A percentile compares a stretch with the other conserved stretches of the same genome.
phyloP scores from a whole-genome alignment of 2,329 filamentous ascomycete species.

The Venturia nashicola region DNA sequence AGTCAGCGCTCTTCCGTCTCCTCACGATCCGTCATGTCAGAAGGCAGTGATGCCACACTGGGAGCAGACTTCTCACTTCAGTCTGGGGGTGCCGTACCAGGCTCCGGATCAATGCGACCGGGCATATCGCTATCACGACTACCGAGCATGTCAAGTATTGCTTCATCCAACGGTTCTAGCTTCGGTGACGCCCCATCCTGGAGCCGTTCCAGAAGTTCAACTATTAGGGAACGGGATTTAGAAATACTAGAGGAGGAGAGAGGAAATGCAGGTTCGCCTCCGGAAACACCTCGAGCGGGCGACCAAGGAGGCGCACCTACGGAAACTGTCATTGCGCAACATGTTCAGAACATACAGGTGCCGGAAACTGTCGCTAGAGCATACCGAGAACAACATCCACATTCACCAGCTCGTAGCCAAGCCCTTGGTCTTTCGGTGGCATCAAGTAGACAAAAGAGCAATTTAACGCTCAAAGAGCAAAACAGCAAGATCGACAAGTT shows the following conservation, averaged over 20 bases:
- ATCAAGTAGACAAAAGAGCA: conserved; percentile 25
- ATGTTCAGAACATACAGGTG: conserved; percentile 80
- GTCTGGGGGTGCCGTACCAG: conserved; percentile 56
- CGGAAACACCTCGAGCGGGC: conserved; percentile 58
- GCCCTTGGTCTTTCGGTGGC: conserved; percentile 17
- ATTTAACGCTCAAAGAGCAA: conserved; percentile 85
- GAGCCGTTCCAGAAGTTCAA: conserved; percentile 30
- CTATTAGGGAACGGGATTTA: conserved; percentile 23
- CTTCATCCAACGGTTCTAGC: conserved; percentile 50
- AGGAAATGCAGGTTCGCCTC: conserved; percentile 33
- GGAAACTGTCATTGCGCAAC: conserved; percentile 78
- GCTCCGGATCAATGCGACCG: conserved; percentile 18
- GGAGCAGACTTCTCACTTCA: conserved; percentile 73
- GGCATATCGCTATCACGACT: conserved; percentile 56
- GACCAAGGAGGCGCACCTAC: conserved; percentile 49
- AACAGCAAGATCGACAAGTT: conserved; percentile 93
- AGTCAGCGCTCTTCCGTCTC: conserved; percentile 48
- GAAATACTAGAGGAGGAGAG: conserved; percentile 49
- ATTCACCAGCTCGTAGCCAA: conserved; percentile 2
- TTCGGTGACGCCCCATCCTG: conserved; percentile 32
- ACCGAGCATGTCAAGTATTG: conserved; percentile 82
- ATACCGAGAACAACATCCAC: conserved; percentile 58
- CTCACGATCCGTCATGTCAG: conserved; percentile 41
- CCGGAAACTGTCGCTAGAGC: conserved; percentile 79
- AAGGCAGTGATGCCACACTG: conserved; percentile 62